Base-by-base conservation (phyloP, 1,139 yeast species). In the Diutina siamensis region DNA sequence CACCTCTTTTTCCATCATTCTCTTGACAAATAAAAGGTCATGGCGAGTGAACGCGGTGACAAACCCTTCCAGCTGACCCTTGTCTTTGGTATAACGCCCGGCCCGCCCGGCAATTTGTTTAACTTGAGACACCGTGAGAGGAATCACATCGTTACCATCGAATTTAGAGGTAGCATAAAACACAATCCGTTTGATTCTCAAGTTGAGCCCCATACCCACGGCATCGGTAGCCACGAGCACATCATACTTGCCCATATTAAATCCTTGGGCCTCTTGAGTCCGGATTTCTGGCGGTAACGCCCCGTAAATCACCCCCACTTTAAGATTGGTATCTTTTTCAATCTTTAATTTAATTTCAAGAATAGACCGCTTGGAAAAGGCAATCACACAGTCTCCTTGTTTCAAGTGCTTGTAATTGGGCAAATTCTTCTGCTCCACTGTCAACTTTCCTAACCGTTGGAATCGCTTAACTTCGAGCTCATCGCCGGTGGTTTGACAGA, bases 71-170 rank as follows among this genome's bases (percentile, higher is more conserved):
- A 60, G 64, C 41, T 65, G 63, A 2, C 70, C 71, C 20, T 53
- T 52, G 34, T 57, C 62, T 21, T 58, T 57, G 34, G 67, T 60
- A 56, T 67, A 92, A 49, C 99, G 65, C 1, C 99, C 99, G 0
- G 98, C 98, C 52, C 99, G 70, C 1, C 99, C 99, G 2, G 94
- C 97, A 51, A 92, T 92, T 61, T 92, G 99, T 59, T 87, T 87
- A 27, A 83, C 74, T 47, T 82, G 80, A 0, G 94, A 81, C 3
- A 74, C 65, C 0, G 83, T 67, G 38, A 89, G 61, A 2, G 62
- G 61, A 3, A 64, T 63, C 51, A 70, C 62, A 19, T 62, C 64
- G 17, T 57, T 58, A 3, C 97, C 97, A 57, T 88, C 78, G 55
- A 74, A 92, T 61, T 92, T 94, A 45, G 60, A 61, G 21, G 76